Evolutionary conservation across 805 yeast species (phyloP).

Genomic region (Metschnikowia drakensbergensis): DNA sequence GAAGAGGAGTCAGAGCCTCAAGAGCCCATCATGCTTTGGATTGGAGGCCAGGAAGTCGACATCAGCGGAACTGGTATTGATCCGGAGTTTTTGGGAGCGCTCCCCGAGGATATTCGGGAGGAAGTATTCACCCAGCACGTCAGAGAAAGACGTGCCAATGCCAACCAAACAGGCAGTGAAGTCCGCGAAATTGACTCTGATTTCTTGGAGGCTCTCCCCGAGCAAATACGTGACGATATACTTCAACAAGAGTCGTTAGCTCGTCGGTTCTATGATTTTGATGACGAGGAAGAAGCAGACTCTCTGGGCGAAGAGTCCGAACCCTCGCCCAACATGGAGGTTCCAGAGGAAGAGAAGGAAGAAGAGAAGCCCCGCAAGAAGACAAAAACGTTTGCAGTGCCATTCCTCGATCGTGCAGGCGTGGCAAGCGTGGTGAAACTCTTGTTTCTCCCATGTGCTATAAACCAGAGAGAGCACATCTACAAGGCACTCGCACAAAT

Average conservation of each 20-base stretch:
- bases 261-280: constrained; percentile 30
- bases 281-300: constrained; percentile 21
- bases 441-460: constrained; percentile 68
- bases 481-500: constrained; percentile 63
- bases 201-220: constrained; percentile 78
- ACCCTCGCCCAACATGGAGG: constrained; percentile 15
- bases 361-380: constrained; percentile 3
- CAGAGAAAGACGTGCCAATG: constrained; percentile 64
- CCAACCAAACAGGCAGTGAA: constrained; percentile 40
- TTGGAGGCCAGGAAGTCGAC: constrained; percentile 77
- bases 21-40: constrained; percentile 61
- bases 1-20: constrained; percentile 3
- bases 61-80: constrained; percentile 89
- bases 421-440: constrained; percentile 68
- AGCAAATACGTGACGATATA: constrained; percentile 58
- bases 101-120: constrained; percentile 90
- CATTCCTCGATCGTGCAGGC: constrained; percentile 72
- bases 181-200: constrained; percentile 73
- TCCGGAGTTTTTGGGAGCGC: constrained; percentile 82
- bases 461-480: constrained; percentile 56
- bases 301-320: constrained; percentile 19
- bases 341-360: background rate
- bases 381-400: constrained; percentile 31
- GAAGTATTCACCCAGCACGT: constrained; percentile 86
- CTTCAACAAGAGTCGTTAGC: constrained; percentile 53